Conservation (phyloP, 1,139 yeast genomes). For the Blastobotrys aristatus region DNA sequence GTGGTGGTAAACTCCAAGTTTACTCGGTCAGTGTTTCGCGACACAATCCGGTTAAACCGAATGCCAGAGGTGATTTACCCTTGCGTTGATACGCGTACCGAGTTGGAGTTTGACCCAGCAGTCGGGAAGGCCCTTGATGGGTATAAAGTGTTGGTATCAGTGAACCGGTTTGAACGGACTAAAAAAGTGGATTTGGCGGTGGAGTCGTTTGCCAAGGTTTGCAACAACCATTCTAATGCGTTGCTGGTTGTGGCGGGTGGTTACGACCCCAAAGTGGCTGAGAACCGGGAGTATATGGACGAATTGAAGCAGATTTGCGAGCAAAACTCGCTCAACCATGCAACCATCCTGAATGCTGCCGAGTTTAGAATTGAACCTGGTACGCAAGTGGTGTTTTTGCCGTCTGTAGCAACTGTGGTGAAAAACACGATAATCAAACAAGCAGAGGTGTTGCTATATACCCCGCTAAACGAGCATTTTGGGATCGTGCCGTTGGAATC, state of each 20-base stretch:
- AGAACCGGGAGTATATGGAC: constrained; percentile 66
- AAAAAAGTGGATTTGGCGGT: constrained; percentile 78
- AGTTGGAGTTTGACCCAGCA: constrained; percentile 9
- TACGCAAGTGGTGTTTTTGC: constrained; percentile 63
- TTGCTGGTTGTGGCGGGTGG: constrained; percentile 86
- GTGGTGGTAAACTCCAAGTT: constrained; percentile 85
- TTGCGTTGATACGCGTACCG: constrained; percentile 47
- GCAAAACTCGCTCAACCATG: constrained; percentile 13
- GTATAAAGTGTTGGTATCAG: constrained; percentile 54
- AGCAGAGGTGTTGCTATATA: constrained; percentile 65
- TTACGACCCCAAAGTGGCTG: constrained; percentile 68
- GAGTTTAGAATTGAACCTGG: constrained; percentile 5
- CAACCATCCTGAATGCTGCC: constrained; percentile 14
- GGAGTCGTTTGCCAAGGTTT: constrained; percentile 18
- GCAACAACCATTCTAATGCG: constrained; percentile 19
- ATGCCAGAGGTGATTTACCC: constrained; percentile 80
- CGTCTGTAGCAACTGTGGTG: constrained; percentile 64
- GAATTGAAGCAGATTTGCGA: constrained; percentile 54
- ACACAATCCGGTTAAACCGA: constrained; percentile 50
- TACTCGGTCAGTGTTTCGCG: constrained; percentile 63
- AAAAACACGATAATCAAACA: constrained; percentile 59
- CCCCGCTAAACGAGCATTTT: constrained; percentile 90
- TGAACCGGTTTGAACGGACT: constrained; percentile 84
- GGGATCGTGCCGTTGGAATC: constrained; percentile 98
- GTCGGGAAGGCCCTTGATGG: constrained; percentile 14